These are phyloP conservation scores for Lentinula sp. DNA, from an alignment of 768 basidiomycete genomes.

Conservation along the genomic window DNA sequence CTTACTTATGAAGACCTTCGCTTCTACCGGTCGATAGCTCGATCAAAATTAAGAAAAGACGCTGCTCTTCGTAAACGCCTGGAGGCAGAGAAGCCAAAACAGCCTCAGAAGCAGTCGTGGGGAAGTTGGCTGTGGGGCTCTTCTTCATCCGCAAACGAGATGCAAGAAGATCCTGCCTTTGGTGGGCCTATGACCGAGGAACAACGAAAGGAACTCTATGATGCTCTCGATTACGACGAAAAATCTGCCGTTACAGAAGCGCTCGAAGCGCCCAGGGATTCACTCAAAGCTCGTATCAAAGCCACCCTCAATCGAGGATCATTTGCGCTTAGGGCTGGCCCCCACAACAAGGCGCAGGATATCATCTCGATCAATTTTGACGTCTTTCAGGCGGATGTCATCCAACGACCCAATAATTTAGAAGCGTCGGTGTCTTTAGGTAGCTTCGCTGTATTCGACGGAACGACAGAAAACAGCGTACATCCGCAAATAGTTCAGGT, in stretches of 20 bases:
- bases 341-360: conserved; percentile 56
- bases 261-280: conserved; percentile 71
- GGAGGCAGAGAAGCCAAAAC: conserved; percentile 57
- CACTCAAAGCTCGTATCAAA: conserved; percentile 67
- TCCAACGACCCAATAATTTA: conserved; percentile 83
- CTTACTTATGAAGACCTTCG: conserved; percentile 92
- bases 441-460: conserved; percentile 85
- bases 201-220: conserved; percentile 85
- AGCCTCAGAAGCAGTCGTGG: conserved; percentile 50
- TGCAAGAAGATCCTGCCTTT: conserved; percentile 51
- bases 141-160: conserved; percentile 19
- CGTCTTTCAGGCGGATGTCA: conserved; percentile 73
- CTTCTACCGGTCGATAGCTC: conserved; percentile 93
- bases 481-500: conserved; percentile 90
- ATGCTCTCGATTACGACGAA: conserved; percentile 89
- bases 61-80: conserved; percentile 62
- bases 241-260: conserved; percentile 65
- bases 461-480: conserved; percentile 73
- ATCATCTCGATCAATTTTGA: conserved; percentile 87
- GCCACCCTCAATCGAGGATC: conserved; percentile 85
- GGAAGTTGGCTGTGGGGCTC: conserved; percentile 82
- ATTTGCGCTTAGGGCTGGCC: conserved; percentile 74
- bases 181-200: conserved; percentile 78
- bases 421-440: conserved; percentile 82
- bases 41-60: conserved; percentile 84